A percentile compares a stretch with the other conserved stretches of the same genome.
Conservation (phyloP, 345 rosid species). For the Cardamine resedifolia region DNA sequence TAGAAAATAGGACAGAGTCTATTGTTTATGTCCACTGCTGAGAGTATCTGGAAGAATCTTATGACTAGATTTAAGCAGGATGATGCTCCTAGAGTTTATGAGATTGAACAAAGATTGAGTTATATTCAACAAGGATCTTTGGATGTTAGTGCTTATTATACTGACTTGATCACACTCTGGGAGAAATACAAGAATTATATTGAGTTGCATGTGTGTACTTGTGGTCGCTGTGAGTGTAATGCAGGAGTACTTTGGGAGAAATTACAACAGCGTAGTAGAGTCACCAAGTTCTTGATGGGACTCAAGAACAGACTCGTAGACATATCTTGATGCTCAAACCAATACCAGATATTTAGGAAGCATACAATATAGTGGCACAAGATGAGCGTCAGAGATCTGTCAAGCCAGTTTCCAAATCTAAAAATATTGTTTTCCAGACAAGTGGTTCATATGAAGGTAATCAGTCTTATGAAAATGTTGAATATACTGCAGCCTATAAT, state of each 20-base stretch:
- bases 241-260: neutral
- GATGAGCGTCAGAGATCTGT: neutral
- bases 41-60: neutral
- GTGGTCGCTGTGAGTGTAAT: neutral
- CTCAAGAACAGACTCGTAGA: neutral
- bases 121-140: rapidly evolving
- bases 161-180: neutral
- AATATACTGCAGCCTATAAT: neutral
- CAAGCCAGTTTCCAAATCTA: neutral
- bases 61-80: neutral
- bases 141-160: neutral
- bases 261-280: neutral
- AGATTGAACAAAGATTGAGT: neutral
- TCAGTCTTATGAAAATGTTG: too few relatives aligned
- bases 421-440: neutral
- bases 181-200: neutral
- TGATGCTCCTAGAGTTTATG: neutral
- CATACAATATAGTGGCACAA: neutral
- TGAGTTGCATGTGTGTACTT: neutral
- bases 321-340: neutral
- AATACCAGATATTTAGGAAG: neutral
- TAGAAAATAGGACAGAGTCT: neutral
- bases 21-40: neutral
- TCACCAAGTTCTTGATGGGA: neutral
- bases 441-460: neutral